Percentiles rank a stretch among this genome's conserved stretches.
phyloP scores from a whole-genome alignment of 1,284 basidiomycete species.

The Gymnopus androsaceus region DNA sequence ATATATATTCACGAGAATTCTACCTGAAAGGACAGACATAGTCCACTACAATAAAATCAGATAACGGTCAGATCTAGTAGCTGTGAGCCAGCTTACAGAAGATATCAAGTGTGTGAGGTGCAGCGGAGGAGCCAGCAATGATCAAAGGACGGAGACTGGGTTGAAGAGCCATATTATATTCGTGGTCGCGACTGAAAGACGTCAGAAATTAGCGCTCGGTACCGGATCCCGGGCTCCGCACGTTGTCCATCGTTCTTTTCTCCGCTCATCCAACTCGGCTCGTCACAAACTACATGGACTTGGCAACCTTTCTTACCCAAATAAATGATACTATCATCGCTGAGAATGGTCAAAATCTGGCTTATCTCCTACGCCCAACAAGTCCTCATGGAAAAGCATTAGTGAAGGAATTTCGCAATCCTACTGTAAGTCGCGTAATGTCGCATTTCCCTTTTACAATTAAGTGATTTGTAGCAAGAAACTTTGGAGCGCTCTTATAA shows the following conservation, averaged over 20 bases:
- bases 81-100: conserved; percentile 53
- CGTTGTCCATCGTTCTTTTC: background rate
- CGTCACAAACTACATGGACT: conserved; percentile 43
- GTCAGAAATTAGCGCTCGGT: background rate
- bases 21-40: conserved; percentile 87
- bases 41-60: conserved; percentile 58
- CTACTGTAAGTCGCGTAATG: conserved; percentile 49
- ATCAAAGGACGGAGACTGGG: conserved; percentile 74
- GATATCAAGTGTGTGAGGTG: conserved; percentile 85
- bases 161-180: conserved; percentile 90
- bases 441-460: conserved; percentile 5
- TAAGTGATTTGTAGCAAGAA: conserved; percentile 39
- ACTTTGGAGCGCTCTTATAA: conserved; percentile 55
- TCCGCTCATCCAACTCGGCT: background rate
- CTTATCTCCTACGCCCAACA: conserved; percentile 71
- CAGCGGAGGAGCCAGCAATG: conserved; percentile 63
- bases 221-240: background rate
- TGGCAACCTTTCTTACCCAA: conserved; percentile 61
- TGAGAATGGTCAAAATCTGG: conserved; percentile 69
- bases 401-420: conserved; percentile 67
- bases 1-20: background rate
- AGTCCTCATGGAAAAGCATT: conserved; percentile 73
- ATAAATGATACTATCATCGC: conserved; percentile 59
- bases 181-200: background rate
- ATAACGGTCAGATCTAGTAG: conserved; percentile 1